These are phyloP conservation scores for Elongisporangium anandrum DNA, from an alignment of 352 stramenopile species.

Conservation along the genomic window DNA sequence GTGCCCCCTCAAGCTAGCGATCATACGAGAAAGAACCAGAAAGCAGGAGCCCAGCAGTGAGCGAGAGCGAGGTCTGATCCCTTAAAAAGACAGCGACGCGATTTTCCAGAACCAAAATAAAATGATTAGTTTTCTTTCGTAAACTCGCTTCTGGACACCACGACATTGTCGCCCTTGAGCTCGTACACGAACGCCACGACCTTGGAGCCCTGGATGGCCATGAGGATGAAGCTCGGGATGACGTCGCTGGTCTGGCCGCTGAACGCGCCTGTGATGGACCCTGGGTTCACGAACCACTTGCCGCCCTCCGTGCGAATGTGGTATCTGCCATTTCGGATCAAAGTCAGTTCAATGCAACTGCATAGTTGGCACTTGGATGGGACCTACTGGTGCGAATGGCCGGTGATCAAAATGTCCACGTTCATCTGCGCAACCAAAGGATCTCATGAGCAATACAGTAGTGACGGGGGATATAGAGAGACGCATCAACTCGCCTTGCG, in stretches of 20 bases:
- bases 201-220: slow-evolving; percentile 96
- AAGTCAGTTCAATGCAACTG: not conserved
- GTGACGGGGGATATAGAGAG: not conserved
- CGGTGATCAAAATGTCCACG: slow-evolving; percentile 96
- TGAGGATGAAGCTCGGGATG: slow-evolving; percentile 96
- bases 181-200: slow-evolving; percentile 98
- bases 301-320: slow-evolving; percentile 92
- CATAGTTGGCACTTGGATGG: not conserved
- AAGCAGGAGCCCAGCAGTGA: slow-evolving; percentile 1
- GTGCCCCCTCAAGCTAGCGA: not conserved
- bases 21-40: not conserved
- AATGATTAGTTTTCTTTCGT: slow-evolving; percentile 53
- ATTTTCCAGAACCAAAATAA: slow-evolving; percentile 2
- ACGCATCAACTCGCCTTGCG: slow-evolving; percentile 35
- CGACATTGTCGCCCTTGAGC: slow-evolving; percentile 75
- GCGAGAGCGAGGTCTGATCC: slow-evolving; percentile 2
- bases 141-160: slow-evolving; percentile 89
- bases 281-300: slow-evolving; percentile 97
- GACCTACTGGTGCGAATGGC: slow-evolving; percentile 91
- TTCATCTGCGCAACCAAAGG: slow-evolving; percentile 72
- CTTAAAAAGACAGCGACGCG: slow-evolving; percentile 4
- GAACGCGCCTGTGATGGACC: slow-evolving; percentile 96
- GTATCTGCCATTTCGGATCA: slow-evolving; percentile 26
- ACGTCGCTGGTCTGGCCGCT: slow-evolving; percentile 72
- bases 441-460: not conserved